phyloP scores from a whole-genome alignment of 768 basidiomycete genomes.

The Mrakia hoshinonis region DNA sequence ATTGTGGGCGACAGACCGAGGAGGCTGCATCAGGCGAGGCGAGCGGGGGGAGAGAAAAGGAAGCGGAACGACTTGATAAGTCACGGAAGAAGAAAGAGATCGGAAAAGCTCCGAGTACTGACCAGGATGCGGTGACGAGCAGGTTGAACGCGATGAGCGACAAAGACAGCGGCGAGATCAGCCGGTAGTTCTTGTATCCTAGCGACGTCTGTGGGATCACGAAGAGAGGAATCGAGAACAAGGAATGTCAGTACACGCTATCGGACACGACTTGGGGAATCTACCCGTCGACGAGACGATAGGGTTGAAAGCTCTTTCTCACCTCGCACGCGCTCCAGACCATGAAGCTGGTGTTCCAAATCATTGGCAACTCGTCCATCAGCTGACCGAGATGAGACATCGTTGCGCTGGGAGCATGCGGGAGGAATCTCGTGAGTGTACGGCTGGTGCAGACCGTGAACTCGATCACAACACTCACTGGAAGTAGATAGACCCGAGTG shows the following conservation, averaged over 20 bases:
- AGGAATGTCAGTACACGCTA: background rate
- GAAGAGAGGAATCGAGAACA: background rate
- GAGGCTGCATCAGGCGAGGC: background rate
- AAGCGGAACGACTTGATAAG: background rate
- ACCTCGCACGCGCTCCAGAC: slow-evolving; percentile 21
- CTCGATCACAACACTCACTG: background rate
- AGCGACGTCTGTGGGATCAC: slow-evolving; percentile 7
- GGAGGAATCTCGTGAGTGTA: no score
- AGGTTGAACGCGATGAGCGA: slow-evolving; percentile 16
- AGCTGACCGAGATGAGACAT: slow-evolving; percentile 7
- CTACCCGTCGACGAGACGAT: no score
- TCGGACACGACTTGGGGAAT: no score
- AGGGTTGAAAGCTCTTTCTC: background rate
- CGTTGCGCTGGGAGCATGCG: background rate
- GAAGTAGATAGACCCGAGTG: slow-evolving; percentile 4
- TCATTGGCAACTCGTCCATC: slow-evolving; percentile 23
- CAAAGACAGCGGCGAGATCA: slow-evolving; percentile 12
- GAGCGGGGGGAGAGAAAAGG: no score
- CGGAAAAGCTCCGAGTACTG: background rate
- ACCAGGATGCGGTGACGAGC: slow-evolving; percentile 15
- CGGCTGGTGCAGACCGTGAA: background rate
- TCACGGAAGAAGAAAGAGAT: background rate
- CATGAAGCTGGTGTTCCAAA: background rate
- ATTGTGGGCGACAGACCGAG: slow-evolving; percentile 15
- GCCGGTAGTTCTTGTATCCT: slow-evolving; percentile 10